phyloP scores from a whole-genome alignment of 23 red algal species.

The Cyanidiococcus yangmingshanensis region DNA sequence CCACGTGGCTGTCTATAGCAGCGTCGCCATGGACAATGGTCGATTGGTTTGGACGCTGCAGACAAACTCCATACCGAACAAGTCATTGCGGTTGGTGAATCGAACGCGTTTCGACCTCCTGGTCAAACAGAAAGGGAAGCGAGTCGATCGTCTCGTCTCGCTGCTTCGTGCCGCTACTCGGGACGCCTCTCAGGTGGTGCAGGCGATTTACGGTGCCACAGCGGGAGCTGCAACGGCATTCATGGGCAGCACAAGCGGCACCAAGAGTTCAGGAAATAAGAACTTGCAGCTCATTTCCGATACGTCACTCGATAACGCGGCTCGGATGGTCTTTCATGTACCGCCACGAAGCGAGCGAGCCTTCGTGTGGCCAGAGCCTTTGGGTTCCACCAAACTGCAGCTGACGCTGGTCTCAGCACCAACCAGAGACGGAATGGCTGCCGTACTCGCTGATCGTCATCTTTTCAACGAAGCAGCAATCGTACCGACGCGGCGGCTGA shows the following conservation, averaged over 20 bases:
- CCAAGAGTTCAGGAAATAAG: not conserved
- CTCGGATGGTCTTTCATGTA: not conserved
- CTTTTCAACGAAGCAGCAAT: not conserved
- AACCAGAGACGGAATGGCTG: not conserved
- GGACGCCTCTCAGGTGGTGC: not conserved
- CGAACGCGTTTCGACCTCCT: slow-evolving; percentile 3
- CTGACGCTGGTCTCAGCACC: not conserved
- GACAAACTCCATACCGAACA: not conserved
- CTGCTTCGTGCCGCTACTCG: not conserved
- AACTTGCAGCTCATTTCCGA: not conserved
- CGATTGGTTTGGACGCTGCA: slow-evolving; percentile 3
- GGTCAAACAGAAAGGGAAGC: not conserved
- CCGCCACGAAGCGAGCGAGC: not conserved
- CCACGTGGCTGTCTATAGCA: not conserved
- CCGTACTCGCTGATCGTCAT: not conserved
- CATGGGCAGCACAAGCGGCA: not conserved
- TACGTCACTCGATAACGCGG: not conserved
- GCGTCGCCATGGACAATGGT: not conserved
- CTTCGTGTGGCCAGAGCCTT: not conserved
- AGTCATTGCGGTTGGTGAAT: not conserved
- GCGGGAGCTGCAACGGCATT: not conserved
- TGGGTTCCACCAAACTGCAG: not conserved
- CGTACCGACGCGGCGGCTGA: not conserved
- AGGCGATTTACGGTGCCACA: not conserved
- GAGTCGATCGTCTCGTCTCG: not conserved